phyloP scores from a whole-genome alignment of 768 basidiomycete genomes.

The Clitopilus hobsonii region DNA sequence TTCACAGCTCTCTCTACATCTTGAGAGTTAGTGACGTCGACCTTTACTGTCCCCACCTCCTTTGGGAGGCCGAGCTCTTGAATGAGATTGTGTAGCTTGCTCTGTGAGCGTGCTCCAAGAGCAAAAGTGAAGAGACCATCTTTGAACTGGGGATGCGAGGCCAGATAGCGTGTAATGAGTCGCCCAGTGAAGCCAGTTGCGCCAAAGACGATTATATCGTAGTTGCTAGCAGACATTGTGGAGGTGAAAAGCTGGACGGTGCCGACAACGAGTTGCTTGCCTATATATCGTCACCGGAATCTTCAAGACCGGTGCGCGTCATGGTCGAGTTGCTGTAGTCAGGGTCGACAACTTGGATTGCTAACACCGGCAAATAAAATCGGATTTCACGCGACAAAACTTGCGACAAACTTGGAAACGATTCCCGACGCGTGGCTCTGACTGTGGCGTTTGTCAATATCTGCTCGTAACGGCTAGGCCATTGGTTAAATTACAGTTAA shows the following conservation, averaged over 20 bases:
- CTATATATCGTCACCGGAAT: not conserved
- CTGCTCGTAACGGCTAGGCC: no score
- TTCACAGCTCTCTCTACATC: slow-evolving; percentile 57
- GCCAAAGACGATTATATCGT: slow-evolving; percentile 65
- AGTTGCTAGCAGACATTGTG: slow-evolving; percentile 19
- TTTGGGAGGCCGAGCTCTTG: slow-evolving; percentile 39
- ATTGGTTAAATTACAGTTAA: no score
- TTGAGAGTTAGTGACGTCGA: slow-evolving; percentile 54
- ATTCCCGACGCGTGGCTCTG: not conserved
- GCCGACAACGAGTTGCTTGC: slow-evolving; percentile 3
- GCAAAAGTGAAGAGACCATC: slow-evolving; percentile 57
- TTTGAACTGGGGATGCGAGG: slow-evolving; percentile 47
- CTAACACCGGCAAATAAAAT: not conserved
- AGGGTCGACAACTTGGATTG: not conserved
- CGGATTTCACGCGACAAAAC: not conserved
- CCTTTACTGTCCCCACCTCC: slow-evolving; percentile 40
- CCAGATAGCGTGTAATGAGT: slow-evolving; percentile 64
- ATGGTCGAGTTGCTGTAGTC: no score
- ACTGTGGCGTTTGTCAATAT: not conserved
- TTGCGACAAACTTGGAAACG: not conserved
- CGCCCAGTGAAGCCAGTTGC: slow-evolving; percentile 77
- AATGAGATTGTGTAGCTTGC: slow-evolving; percentile 53
- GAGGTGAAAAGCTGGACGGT: not conserved
- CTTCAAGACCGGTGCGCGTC: no score
- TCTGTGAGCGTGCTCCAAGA: slow-evolving; percentile 62